phyloP scores from a whole-genome alignment of 805 yeast species.

The Starmerella stellata region DNA sequence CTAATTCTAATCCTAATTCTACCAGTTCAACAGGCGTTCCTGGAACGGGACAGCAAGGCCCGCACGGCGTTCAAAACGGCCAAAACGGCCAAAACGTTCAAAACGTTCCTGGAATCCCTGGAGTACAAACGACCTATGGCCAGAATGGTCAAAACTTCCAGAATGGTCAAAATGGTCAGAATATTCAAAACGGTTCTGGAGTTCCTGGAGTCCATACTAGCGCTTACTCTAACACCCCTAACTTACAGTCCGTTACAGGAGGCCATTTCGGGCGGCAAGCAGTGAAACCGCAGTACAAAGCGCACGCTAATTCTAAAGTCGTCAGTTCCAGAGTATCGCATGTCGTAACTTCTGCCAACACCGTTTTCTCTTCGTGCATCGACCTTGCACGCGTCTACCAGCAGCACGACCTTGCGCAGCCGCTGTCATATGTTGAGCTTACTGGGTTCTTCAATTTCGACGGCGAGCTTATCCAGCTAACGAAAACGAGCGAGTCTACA shows the following conservation, averaged over 20 bases:
- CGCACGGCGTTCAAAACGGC: too few species aligned
- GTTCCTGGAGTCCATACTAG: neutral
- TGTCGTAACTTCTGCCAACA: neutral
- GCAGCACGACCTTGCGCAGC: slow-evolving; percentile 32
- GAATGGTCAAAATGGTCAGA: neutral
- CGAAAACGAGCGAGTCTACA: slow-evolving; percentile 53
- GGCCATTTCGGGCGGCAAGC: too few species aligned
- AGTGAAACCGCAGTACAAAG: neutral
- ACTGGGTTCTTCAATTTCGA: slow-evolving; percentile 39
- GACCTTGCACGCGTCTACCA: slow-evolving; percentile 67
- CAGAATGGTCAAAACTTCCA: neutral
- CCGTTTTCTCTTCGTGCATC: slow-evolving; percentile 34
- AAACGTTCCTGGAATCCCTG: neutral
- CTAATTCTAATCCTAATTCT: neutral
- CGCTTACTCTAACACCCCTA: neutral
- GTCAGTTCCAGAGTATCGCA: neutral
- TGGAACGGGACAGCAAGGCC: neutral
- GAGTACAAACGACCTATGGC: neutral
- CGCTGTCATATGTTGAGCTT: slow-evolving; percentile 20
- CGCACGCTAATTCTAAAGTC: neutral
- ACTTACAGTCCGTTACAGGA: neutral
- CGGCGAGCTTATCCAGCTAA: slow-evolving; percentile 44
- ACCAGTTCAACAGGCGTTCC: neutral
- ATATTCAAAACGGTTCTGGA: neutral
- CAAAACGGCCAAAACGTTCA: neutral